Conservation (phyloP, 2,329 filamentous ascomycete genomes). For the Annulohypoxylon truncatum region DNA sequence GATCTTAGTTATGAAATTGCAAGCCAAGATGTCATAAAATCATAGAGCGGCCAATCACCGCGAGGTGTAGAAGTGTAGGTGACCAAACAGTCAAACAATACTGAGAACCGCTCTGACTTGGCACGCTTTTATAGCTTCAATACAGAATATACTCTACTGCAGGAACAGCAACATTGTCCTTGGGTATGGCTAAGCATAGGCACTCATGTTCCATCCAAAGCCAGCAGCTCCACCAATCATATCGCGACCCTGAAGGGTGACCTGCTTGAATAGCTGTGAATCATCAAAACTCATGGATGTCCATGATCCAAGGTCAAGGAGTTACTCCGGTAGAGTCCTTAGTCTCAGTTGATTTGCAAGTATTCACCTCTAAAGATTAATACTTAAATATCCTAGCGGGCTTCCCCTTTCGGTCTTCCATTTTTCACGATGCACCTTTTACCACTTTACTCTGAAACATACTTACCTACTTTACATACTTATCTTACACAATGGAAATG, state of each 20-base stretch:
- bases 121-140: background rate
- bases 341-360: background rate
- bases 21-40: background rate
- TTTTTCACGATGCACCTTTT: background rate
- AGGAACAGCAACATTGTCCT: conserved; percentile 16
- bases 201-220: background rate
- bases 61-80: background rate
- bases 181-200: conserved; percentile 2
- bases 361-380: background rate
- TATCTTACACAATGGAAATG: conserved; percentile 4
- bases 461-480: background rate
- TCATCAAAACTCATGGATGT: conserved; percentile 1
- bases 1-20: background rate
- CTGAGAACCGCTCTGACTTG: conserved; percentile 4
- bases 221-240: background rate
- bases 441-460: background rate
- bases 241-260: background rate
- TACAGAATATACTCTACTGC: background rate
- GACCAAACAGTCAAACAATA: background rate
- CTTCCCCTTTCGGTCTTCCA: background rate
- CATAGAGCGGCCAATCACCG: background rate
- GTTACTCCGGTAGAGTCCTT: background rate
- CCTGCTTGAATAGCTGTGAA: conserved; percentile 2
- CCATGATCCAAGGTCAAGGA: background rate
- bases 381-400: background rate